These are phyloP conservation scores for Nemophila menziesii DNA, from an alignment of 257 asterid genomes.

Conservation along the genomic window DNA sequence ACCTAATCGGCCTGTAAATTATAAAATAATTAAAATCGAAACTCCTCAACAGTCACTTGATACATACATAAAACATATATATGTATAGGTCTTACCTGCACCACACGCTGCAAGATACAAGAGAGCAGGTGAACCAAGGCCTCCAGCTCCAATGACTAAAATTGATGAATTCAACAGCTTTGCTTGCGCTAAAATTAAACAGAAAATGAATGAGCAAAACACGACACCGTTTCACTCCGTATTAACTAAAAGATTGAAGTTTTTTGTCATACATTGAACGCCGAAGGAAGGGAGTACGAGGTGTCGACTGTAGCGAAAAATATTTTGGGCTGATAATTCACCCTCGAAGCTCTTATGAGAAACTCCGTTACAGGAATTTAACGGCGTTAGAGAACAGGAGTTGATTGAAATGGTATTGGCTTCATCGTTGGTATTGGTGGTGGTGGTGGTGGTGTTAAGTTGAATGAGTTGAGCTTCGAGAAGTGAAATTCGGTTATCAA, in stretches of 20 bases:
- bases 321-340: conserved; percentile 55
- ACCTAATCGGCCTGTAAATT: conserved; percentile 68
- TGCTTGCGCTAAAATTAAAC: conserved; percentile 44
- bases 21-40: not conserved
- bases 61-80: not conserved
- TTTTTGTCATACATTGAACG: conserved; percentile 21
- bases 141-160: conserved; percentile 96
- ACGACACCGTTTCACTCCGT: not conserved
- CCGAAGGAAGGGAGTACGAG: conserved; percentile 90
- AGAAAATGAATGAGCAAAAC: not conserved
- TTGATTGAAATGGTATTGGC: conserved; percentile 11
- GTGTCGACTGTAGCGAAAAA: conserved; percentile 89
- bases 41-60: not conserved
- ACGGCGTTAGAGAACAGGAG: conserved; percentile 6
- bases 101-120: conserved; percentile 91
- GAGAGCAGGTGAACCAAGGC: conserved; percentile 88
- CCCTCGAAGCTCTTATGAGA: conserved; percentile 7
- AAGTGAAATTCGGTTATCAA: conserved; percentile 47
- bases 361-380: conserved; percentile 10
- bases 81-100: conserved; percentile 22
- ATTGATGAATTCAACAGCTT: conserved; percentile 71
- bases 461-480: conserved; percentile 49
- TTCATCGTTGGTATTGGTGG: conserved; percentile 10
- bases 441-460: conserved; percentile 4
- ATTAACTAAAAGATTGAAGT: no score